phyloP scores from a whole-genome alignment of 495 filamentous ascomycete species.

The Penicillium manginii region DNA sequence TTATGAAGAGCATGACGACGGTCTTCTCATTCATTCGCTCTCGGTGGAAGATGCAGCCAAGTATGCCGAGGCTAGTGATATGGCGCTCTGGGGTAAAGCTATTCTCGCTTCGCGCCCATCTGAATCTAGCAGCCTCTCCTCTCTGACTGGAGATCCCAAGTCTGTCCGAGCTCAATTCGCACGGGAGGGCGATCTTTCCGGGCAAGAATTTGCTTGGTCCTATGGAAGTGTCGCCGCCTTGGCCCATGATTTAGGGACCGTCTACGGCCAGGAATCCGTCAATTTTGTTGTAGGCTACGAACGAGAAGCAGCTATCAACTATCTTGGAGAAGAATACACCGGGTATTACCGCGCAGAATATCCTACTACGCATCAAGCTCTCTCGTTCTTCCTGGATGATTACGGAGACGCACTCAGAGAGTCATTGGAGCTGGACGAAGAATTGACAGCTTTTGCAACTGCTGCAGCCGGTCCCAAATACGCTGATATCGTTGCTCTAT shows the following conservation, averaged over 20 bases:
- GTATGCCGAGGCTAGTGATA: constrained; percentile 48
- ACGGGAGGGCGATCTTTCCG: constrained; percentile 23
- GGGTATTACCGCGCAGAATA: constrained; percentile 47
- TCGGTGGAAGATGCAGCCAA: constrained; percentile 39
- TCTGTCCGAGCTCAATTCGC: constrained; percentile 32
- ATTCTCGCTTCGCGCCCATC: constrained; percentile 35
- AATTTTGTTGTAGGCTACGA: constrained; percentile 54
- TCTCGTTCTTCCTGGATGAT: constrained; percentile 49
- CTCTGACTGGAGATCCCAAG: constrained; percentile 27
- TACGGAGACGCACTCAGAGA: constrained; percentile 42
- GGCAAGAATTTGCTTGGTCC: constrained; percentile 28
- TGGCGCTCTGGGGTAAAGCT: constrained; percentile 49
- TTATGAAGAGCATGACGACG: constrained; percentile 29
- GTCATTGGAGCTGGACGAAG: constrained; percentile 38
- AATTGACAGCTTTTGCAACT: constrained; percentile 32
- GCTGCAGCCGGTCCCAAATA: constrained; percentile 46
- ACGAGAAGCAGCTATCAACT: constrained; percentile 50
- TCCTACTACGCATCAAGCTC: constrained; percentile 33
- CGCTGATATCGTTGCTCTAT: constrained; percentile 50
- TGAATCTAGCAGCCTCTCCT: constrained; percentile 33
- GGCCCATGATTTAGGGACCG: constrained; percentile 46
- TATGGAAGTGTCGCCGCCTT: constrained; percentile 39
- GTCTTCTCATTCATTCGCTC: constrained; percentile 34
- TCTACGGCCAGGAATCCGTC: constrained; percentile 35
- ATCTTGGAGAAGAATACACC: constrained; percentile 48